Percentiles rank a stretch among this genome's conserved stretches.
These are phyloP conservation scores for Nadsonia commutata DNA, from an alignment of 1,139 yeast species.

Conservation along the genomic window DNA sequence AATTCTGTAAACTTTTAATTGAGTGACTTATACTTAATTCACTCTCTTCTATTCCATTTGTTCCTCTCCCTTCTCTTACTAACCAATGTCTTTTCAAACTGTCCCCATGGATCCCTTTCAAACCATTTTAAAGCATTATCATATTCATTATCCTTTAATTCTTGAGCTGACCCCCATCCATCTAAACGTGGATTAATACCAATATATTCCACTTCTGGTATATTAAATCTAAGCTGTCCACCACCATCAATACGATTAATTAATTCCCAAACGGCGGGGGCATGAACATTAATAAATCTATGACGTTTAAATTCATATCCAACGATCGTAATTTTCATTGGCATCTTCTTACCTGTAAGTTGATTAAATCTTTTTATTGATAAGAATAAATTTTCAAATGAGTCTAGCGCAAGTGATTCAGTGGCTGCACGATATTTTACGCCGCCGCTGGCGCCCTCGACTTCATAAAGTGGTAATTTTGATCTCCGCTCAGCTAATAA, in stretches of 20 bases:
- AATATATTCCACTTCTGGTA: background rate
- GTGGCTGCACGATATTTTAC: background rate
- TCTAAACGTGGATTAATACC: background rate
- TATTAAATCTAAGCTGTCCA: background rate
- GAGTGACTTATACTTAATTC: too few species aligned
- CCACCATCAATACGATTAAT: background rate
- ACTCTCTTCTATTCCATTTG: background rate
- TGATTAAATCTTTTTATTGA: background rate
- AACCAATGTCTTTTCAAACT: background rate
- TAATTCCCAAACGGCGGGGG: background rate
- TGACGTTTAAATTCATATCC: background rate
- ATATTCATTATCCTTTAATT: background rate
- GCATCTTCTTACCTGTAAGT: background rate
- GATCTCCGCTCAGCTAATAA: background rate
- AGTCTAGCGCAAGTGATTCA: background rate
- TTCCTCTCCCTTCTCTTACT: background rate
- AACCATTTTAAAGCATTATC: background rate
- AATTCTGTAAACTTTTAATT: too few species aligned
- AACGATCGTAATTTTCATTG: background rate
- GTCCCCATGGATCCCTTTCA: background rate
- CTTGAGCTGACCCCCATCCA: background rate
- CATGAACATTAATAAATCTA: background rate
- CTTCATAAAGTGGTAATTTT: background rate
- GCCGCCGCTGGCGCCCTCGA: background rate
- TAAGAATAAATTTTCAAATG: background rate